Conservation (phyloP, 345 rosid genomes). For the Eucalyptus decipiens region DNA sequence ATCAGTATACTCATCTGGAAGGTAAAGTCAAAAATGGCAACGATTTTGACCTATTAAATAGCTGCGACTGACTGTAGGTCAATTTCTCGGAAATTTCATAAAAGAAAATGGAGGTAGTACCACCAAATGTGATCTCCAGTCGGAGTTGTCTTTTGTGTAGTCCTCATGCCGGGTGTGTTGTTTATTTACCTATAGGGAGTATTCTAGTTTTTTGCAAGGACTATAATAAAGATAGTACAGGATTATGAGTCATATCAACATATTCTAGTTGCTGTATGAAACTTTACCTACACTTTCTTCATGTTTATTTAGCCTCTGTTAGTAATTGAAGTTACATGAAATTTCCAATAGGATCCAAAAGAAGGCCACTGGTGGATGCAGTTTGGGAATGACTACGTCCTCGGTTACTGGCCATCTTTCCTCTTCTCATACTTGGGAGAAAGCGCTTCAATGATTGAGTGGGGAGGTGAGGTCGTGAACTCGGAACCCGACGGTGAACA, state of each 20-base stretch:
- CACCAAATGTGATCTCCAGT: constrained; percentile 7
- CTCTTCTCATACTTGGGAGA: constrained; percentile 88
- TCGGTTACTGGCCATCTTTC: constrained; percentile 96
- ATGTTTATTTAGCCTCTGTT: not conserved
- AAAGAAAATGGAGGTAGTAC: not conserved
- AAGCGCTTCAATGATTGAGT: constrained; percentile 92
- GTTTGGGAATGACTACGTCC: constrained; percentile 73
- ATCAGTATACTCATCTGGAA: constrained; percentile 96
- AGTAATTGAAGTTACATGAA: not conserved
- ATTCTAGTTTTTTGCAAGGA: not conserved
- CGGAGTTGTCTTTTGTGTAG: constrained; percentile 11
- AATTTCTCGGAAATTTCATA: not conserved
- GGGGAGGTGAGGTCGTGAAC: constrained; percentile 99
- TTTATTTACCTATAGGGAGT: not conserved
- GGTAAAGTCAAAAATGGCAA: constrained; percentile 23
- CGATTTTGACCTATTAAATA: not conserved
- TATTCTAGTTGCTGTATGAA: not conserved
- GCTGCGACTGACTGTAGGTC: not conserved
- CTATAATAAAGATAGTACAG: not conserved
- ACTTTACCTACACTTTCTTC: not conserved
- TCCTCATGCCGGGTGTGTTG: not conserved
- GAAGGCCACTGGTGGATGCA: constrained; percentile 99
- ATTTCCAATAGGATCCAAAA: constrained; percentile 59
- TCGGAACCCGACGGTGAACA: constrained; percentile 76
- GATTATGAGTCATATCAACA: not conserved